These are phyloP conservation scores for Ophiosphaerella herpotricha DNA, from an alignment of 2,329 filamentous ascomycete genomes.

Conservation along the genomic window DNA sequence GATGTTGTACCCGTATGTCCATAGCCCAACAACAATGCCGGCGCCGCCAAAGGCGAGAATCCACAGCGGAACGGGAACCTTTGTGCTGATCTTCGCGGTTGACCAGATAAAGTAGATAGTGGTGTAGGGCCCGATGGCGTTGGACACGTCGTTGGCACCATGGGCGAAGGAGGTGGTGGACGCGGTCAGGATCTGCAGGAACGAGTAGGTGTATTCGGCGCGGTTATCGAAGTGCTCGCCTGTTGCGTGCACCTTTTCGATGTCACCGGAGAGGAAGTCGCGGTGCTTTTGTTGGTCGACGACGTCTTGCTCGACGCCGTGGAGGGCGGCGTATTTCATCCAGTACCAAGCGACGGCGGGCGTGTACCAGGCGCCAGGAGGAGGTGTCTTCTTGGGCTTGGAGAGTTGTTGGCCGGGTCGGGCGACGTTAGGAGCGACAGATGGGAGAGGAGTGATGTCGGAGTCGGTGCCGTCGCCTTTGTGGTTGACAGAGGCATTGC, in stretches of 20 bases:
- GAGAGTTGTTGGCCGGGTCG: constrained; percentile 13
- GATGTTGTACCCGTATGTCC: constrained; percentile 69
- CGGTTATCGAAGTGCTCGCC: constrained; percentile 66
- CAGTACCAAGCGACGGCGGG: constrained; percentile 52
- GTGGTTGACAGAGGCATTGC: constrained; percentile 5
- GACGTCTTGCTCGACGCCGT: constrained; percentile 47
- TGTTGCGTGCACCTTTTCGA: constrained; percentile 61
- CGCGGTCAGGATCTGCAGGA: constrained; percentile 55
- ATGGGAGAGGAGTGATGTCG: constrained; percentile 21
- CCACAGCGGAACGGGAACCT: constrained; percentile 63
- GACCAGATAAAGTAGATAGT: constrained; percentile 68
- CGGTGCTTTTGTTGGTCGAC: constrained; percentile 25
- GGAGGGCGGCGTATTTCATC: constrained; percentile 54
- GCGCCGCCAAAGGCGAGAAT: constrained; percentile 58
- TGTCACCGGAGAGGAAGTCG: constrained; percentile 57
- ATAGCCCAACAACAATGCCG: constrained; percentile 61
- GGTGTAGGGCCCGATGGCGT: constrained; percentile 60
- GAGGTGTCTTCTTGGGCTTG: constrained; percentile 26
- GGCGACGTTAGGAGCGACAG: background rate
- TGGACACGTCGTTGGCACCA: constrained; percentile 70
- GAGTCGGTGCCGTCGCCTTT: constrained; percentile 20
- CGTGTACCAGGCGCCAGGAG: constrained; percentile 51
- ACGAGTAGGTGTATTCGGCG: constrained; percentile 56
- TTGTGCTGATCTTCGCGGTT: constrained; percentile 48
- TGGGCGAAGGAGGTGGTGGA: constrained; percentile 75